phyloP scores from a whole-genome alignment of 2,329 filamentous ascomycete genomes.

The Talaromyces verruculosus region DNA sequence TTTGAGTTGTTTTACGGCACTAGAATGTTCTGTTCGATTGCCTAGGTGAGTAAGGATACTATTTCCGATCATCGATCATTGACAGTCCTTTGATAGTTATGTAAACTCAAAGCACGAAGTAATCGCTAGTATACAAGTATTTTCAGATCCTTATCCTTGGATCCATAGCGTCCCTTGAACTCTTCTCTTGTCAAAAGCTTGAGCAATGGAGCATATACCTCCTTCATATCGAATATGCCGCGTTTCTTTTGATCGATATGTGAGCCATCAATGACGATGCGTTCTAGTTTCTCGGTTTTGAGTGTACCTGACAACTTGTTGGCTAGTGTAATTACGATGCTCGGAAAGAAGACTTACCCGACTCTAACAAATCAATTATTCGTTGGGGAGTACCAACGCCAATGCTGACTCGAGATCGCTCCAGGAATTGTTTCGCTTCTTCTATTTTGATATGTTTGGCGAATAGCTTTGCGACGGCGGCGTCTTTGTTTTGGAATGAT shows the following conservation, averaged over 20 bases:
- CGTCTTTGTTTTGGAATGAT: conserved; percentile 75
- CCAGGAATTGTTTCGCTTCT: conserved; percentile 76
- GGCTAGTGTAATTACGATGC: not conserved
- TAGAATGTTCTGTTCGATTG: not conserved
- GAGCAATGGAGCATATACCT: conserved; percentile 78
- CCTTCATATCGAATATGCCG: conserved; percentile 91
- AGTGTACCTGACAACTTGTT: conserved; percentile 57
- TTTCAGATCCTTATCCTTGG: conserved; percentile 55
- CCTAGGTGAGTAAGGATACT: not conserved
- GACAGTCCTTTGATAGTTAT: not conserved
- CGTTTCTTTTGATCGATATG: conserved; percentile 94
- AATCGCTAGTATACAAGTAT: conserved; percentile 47
- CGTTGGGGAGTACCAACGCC: conserved; percentile 87
- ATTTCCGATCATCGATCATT: not conserved
- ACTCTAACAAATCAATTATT: conserved; percentile 76
- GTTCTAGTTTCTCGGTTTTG: conserved; percentile 67
- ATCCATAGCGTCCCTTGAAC: conserved; percentile 67
- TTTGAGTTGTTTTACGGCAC: not conserved
- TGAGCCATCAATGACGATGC: conserved; percentile 85
- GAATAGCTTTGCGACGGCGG: conserved; percentile 84
- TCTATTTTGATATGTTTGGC: conserved; percentile 97
- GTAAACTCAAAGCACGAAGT: not conserved
- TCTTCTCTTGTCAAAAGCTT: conserved; percentile 69
- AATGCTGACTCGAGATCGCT: conserved; percentile 70
- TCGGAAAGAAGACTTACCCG: conserved; percentile 56